Base-by-base conservation (phyloP, 164 flowering plant genomes). In the Magnolia officinalis region DNA sequence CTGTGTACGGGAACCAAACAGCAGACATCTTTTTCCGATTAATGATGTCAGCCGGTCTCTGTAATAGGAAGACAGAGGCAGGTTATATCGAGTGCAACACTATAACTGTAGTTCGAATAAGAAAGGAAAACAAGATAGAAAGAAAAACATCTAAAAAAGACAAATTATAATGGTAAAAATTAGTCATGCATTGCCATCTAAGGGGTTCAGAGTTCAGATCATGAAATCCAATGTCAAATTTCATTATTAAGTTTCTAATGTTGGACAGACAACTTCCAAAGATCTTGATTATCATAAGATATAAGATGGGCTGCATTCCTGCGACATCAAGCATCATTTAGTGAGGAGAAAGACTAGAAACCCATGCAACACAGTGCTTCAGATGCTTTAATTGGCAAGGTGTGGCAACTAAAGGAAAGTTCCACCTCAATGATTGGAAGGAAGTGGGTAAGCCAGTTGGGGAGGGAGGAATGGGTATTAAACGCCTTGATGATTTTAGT, bases 1-100 rank as follows among this genome's bases (percentile, higher is more conserved):
- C 72, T 55, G 92, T 86, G 85, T 90, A 92, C 14, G 99, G 98
- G 76, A 96, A 96, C 97, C 98, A 96, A 76, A 88, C 85, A 26
- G 94, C 89, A 84, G 84, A 91, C 79, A 92, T 86, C 81, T 78
- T 88, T 84, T 96, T 96, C 72, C 98, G 83, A 69, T 83, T 88
- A 69, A 90, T 80, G 71, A 96, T 63, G 75, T 90, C 88, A 2
- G 81, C 86, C 31, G 97, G 95, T 83, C 87, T 87, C 98, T 96
- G 96, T 71, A 84, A 67, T 78, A 72, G 70, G 64, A 70, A 9
- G 19, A 55, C 9, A 13, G 55, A 65, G 29, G 24, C 6, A 65
- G 29, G 68, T 65, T 24, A 59, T 65, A 65, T 11, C 10, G 1
- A 65, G 2, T 8, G 68, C 68, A 65, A 23, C 68, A 65, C 21